These are phyloP conservation scores for Metschnikowia continentalis DNA, from an alignment of 805 yeast species.

Conservation along the genomic window DNA sequence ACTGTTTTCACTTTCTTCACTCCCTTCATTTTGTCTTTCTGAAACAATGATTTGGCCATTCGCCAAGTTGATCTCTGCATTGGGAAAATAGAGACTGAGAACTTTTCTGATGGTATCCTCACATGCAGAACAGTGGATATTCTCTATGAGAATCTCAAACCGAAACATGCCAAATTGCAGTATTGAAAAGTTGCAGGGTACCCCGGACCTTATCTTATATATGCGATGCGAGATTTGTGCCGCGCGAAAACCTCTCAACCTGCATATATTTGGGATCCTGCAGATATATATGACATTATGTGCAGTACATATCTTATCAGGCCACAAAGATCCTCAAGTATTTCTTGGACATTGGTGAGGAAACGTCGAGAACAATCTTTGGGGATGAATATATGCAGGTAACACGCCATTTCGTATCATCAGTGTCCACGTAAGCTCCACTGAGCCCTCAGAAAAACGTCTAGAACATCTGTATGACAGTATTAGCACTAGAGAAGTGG, in stretches of 20 bases:
- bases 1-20: too few species aligned
- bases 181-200: neutral
- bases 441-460: too few species aligned
- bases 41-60: neutral
- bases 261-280: neutral
- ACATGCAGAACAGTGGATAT: slow-evolving; percentile 57
- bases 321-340: too few species aligned
- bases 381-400: too few species aligned
- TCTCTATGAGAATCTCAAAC: slow-evolving; percentile 26
- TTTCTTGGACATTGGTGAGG: too few species aligned
- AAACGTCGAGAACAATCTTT: too few species aligned
- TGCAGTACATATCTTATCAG: neutral
- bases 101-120: slow-evolving; percentile 31
- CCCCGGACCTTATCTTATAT: slow-evolving; percentile 1
- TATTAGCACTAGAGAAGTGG: too few species aligned
- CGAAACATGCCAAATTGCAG: slow-evolving; percentile 1
- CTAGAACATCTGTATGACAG: too few species aligned
- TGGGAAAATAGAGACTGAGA: neutral
- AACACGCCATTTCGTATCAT: too few species aligned
- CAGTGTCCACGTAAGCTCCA: too few species aligned
- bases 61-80: neutral
- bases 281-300: neutral
- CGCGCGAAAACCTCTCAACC: neutral
- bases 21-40: too few species aligned
- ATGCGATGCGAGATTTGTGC: slow-evolving; percentile 1